These are phyloP conservation scores for Solanum arcanum DNA, from an alignment of 257 asterid genomes.

Conservation along the genomic window DNA sequence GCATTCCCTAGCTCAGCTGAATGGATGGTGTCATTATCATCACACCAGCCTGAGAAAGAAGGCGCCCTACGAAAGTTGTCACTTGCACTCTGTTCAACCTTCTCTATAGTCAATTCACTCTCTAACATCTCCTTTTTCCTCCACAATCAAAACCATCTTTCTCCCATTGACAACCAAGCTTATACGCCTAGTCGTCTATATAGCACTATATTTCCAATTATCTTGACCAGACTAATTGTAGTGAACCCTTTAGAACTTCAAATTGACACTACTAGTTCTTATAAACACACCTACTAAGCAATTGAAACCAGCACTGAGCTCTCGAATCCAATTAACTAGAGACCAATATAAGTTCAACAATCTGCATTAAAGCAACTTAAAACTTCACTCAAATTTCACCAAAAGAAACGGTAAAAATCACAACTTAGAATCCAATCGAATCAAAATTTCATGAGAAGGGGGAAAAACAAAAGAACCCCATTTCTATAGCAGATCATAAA, in stretches of 20 bases:
- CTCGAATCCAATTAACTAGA: not conserved
- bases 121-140: conserved; percentile 45
- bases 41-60: conserved; percentile 72
- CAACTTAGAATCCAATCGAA: not conserved
- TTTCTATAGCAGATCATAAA: not conserved
- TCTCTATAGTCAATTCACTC: conserved; percentile 15
- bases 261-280: not conserved
- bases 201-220: not conserved
- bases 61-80: conserved; percentile 40
- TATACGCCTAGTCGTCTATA: not conserved
- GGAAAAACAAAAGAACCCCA: not conserved
- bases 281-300: not conserved
- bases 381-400: not conserved
- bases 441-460: not conserved
- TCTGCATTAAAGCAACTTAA: not conserved
- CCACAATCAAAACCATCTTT: conserved; percentile 9
- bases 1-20: conserved; percentile 19
- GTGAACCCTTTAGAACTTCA: not conserved
- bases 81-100: conserved; percentile 25
- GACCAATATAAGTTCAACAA: not conserved
- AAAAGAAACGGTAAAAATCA: not conserved
- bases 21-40: conserved; percentile 36
- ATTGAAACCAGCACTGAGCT: not conserved
- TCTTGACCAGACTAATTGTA: not conserved
- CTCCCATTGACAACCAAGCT: not conserved